Evolutionary conservation across 164 flowering plant species (phyloP), one percentile per base, ranked within the genome.

Genomic region (Saururus chinensis): DNA sequence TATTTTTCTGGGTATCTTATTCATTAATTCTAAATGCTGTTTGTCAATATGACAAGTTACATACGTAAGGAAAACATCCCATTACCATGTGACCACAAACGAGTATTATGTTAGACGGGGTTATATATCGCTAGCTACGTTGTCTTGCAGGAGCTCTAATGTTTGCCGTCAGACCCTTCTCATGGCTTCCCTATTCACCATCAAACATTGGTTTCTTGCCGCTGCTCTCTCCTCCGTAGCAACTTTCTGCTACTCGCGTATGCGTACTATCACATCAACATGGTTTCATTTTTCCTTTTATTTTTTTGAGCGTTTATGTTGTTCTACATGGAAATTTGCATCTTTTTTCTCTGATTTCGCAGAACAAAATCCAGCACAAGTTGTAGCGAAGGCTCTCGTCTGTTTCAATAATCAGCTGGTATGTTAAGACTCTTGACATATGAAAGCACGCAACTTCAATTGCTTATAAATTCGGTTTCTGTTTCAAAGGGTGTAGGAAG

Each of bases 331-430:
- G 7, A 59, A 10, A 20, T 60, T n/a, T 22, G 19, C 30, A 21
- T 12, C 25, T 41, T 40, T 19, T 42, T 10, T 20, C 19, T 35
- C 25, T 19, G 26, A 64, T 48, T 51, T 11, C 52, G 65, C 63
- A 66, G 70, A 57, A 53, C 63, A 70, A 40, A 73, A 69, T 42
- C 77, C 87, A n/a, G 54, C 77, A 53, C 73, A 74, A 42, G 49
- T 87, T 23, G 78, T 82, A 35, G 71, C 78, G 53, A 81, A 76
- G 61, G 96, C 95, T 51, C 68, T 87, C 72, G 51, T 69, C 14
- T 92, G 98, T 64, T 82, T 92, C 73, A 70, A 75, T 53, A 73
- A 84, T 30, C 83, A 80, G 40, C n/a, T 61, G 70, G 98, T 92
- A 74, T 72, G 88, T 65, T 11, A 49, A 19, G 14, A 41, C 8